phyloP scores from a whole-genome alignment of 768 basidiomycete genomes.

The Hygrocybe coccinea region DNA sequence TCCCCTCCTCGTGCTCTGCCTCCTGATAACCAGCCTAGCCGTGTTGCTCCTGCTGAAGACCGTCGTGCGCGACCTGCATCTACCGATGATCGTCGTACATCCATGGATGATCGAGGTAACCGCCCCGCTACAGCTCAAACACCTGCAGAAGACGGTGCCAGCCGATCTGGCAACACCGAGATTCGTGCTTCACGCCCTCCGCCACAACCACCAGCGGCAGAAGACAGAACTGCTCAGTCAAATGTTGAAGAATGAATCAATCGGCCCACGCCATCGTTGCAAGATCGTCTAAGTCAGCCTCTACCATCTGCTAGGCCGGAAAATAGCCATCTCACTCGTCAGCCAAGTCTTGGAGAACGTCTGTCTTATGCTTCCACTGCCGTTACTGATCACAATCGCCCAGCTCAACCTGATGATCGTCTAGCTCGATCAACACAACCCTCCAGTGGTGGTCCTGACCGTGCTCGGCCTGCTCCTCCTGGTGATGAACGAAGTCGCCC shows the following conservation, averaged over 20 bases:
- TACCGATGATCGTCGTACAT: slow-evolving; percentile 25
- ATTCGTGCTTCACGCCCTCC: slow-evolving; percentile 16
- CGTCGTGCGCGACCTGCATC: slow-evolving; percentile 28
- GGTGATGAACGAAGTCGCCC: slow-evolving; percentile 16
- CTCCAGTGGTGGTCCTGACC: slow-evolving; percentile 15
- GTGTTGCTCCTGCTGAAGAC: slow-evolving; percentile 26
- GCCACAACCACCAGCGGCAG: slow-evolving; percentile 8
- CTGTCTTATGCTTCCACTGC: slow-evolving; percentile 30
- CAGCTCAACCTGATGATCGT: slow-evolving; percentile 15
- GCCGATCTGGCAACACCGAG: slow-evolving; percentile 18
- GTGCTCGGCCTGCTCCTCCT: slow-evolving; percentile 13
- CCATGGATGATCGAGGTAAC: slow-evolving; percentile 7
- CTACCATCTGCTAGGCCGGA: slow-evolving; percentile 11
- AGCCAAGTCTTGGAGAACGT: slow-evolving; percentile 40
- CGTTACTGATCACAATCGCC: slow-evolving; percentile 16
- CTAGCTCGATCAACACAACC: slow-evolving; percentile 13
- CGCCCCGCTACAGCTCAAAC: slow-evolving; percentile 8
- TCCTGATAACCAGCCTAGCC: slow-evolving; percentile 22
- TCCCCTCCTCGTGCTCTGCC: slow-evolving; percentile 18
- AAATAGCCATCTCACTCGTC: slow-evolving; percentile 17
- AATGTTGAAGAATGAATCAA: slow-evolving; percentile 37
- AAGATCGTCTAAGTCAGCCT: slow-evolving; percentile 37
- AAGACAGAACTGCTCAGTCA: slow-evolving; percentile 18
- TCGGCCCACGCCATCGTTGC: slow-evolving; percentile 28
- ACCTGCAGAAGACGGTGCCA: slow-evolving; percentile 9